Base-by-base conservation (phyloP, 768 basidiomycete species). In the Agrocybe pediades region DNA sequence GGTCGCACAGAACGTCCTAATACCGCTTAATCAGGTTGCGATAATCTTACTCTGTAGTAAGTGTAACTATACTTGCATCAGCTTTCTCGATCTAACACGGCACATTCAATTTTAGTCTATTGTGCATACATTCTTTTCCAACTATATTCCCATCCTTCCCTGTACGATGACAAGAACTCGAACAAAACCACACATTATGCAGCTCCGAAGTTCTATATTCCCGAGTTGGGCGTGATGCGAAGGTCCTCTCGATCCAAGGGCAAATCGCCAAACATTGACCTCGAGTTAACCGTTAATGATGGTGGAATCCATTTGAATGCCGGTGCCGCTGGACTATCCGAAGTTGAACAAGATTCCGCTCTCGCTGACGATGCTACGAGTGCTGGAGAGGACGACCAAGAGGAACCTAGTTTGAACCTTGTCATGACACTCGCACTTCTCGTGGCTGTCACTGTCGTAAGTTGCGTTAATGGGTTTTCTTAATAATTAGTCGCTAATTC, bases 111-210 rank as follows among this genome's bases (percentile, higher is more conserved):
- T n/a, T 3, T 30, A 52, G 41, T 54, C 11, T 55, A 51, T 23
- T 74, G 61, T 2, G 78, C 76, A n/a, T 91, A 88, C 61, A 80
- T 92, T n/a, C 67, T 84, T 44, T 92, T 92, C 74, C 91, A 92
- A 62, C 76, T 90, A 0, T 86, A 78, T 63, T 90, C 91, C 0
- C 92, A 94, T 65, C 76, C 85, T 2, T 68, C 75, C 26, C 76
- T 94, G 15, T 95, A 90, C 64, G 69, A 81, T 56, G 77, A 86
- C 42, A 74, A n/a, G n/a, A n/a, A 80, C 53, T 56, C 70, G 19
- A 58, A 72, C 46, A 52, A 71, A 60, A 72, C 74, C 26, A 71
- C 60, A 6, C 54, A 59, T 56, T 75, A 82, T 62, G 21, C 66
- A 3, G 64, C 63, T 11, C 65, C 65, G 1, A 62, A 65, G 30